Evolutionary conservation across 345 rosid species (phyloP), one percentile per base, ranked within the genome.

Genomic region (Trapa bicornis): DNA sequence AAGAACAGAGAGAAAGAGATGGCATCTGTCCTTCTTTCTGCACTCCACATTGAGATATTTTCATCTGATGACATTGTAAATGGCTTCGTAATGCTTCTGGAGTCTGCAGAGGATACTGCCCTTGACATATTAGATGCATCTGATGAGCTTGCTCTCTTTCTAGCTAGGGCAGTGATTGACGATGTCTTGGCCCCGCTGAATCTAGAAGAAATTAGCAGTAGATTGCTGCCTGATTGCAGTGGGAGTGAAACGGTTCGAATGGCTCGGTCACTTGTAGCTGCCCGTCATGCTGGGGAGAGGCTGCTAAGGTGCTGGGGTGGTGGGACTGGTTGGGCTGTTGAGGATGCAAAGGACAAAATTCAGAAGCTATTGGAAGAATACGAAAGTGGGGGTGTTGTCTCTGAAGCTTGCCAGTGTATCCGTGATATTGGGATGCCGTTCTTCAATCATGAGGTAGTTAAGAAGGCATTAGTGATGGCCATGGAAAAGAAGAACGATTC

Each of bases 291-390:
- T 37, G 99, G 96, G 1, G 99, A 95, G 82, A 91, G 99, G 81
- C 74, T 95, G 78, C 77, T 95, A 63, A 83, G 99, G 79, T 89
- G 99, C 74, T 95, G 99, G 99, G 99, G 99, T 3, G 99, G 99
- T 63, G 99, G 99, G 45, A 89, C 92, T 0, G 97, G 99, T 9
- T 95, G 97, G 97, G 94, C 90, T 5, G 96, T 95, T 42, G 99
- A 95, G 84, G 99, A 95, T 65, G 97, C 99, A 1, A 95, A 95
- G 75, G 99, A 95, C 87, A 95, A 91, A 79, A 95, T 95, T 76
- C n/a, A 76, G 81, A 91, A 89, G 84, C 89, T 95, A 9, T 74
- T 94, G 58, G 97, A 95, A 77, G 99, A 94, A 79, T 94, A 82
- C 33, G 97, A 89, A 78, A 85, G 83, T 37, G 91, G 97, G 4